phyloP scores from a whole-genome alignment of 1,284 basidiomycete species.

The Cutaneotrichosporon sp. region DNA sequence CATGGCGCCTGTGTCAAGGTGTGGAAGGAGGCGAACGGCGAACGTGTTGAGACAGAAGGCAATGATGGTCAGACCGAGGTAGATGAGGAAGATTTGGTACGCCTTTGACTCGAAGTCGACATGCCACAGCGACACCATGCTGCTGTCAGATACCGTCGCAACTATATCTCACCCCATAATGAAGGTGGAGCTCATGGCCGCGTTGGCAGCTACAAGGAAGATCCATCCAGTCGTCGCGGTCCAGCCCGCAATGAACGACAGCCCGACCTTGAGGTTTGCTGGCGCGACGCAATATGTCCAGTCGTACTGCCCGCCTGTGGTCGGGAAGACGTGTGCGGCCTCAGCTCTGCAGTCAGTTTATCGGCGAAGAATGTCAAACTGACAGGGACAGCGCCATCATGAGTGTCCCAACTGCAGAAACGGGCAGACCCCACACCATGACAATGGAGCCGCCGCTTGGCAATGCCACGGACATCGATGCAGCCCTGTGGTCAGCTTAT shows the following conservation, averaged over 20 bases:
- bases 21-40: constrained; percentile 27
- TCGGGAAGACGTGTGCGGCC: constrained; percentile 14
- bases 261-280: constrained; percentile 7
- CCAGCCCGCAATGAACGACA: constrained; percentile 28
- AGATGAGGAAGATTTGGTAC: constrained; percentile 29
- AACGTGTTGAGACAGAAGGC: constrained; percentile 34
- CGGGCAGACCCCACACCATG: constrained; percentile 42
- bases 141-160: constrained; percentile 8
- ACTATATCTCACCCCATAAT: constrained; percentile 22
- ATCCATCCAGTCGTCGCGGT: constrained; percentile 23
- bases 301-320: constrained; percentile 43
- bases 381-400: constrained; percentile 28
- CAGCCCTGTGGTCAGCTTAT: constrained; percentile 6
- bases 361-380: neutral
- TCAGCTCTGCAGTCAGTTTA: constrained; percentile 9
- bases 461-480: constrained; percentile 20
- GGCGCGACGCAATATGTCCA: constrained; percentile 35
- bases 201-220: constrained; percentile 18
- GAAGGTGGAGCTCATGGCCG: constrained; percentile 22
- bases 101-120: constrained; percentile 24
- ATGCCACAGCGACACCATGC: constrained; percentile 37
- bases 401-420: constrained; percentile 29
- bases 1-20: constrained; percentile 33
- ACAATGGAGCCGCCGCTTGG: constrained; percentile 38
- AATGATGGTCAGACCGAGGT: constrained; percentile 22